Conservation (phyloP, 208 protist species). For the Trichomonas vaginalis region DNA sequence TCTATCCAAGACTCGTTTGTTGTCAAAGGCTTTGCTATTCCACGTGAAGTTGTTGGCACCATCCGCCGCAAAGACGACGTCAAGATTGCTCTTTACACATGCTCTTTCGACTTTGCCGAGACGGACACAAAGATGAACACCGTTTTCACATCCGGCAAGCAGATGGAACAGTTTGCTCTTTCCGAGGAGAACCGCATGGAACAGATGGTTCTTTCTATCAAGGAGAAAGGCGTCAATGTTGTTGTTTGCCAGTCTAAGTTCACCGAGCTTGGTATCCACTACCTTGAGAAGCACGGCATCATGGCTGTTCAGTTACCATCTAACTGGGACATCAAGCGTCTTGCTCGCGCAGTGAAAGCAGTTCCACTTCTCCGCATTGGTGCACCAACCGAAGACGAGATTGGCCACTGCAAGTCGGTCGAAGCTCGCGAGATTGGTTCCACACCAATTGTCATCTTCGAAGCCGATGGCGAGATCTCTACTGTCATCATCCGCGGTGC, state of each 20-base stretch:
- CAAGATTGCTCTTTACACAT: conserved; percentile 91
- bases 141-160: conserved; percentile 77
- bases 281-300: conserved; percentile 84
- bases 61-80: conserved; percentile 72
- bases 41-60: conserved; percentile 49
- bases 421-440: conserved; percentile 80
- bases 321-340: conserved; percentile 93
- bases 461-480: conserved; percentile 46
- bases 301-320: conserved; percentile 90
- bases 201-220: conserved; percentile 73
- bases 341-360: conserved; percentile 83
- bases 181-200: conserved; percentile 91
- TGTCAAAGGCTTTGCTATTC: conserved; percentile 88
- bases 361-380: conserved; percentile 33
- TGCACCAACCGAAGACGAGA: conserved; percentile 20
- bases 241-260: conserved; percentile 86
- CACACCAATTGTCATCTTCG: conserved; percentile 37
- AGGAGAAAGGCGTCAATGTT: conserved; percentile 79
- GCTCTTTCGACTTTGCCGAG: conserved; percentile 75
- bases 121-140: conserved; percentile 77
- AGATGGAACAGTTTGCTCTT: conserved; percentile 75
- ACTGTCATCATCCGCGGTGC: conserved; percentile 95
- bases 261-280: conserved; percentile 94
- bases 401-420: conserved; percentile 61
- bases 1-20: conserved; percentile 68